Percentiles rank a stretch among this genome's conserved stretches.
phyloP scores from a whole-genome alignment of 2,329 filamentous ascomycete species.

The Zymoseptoria tritici region DNA sequence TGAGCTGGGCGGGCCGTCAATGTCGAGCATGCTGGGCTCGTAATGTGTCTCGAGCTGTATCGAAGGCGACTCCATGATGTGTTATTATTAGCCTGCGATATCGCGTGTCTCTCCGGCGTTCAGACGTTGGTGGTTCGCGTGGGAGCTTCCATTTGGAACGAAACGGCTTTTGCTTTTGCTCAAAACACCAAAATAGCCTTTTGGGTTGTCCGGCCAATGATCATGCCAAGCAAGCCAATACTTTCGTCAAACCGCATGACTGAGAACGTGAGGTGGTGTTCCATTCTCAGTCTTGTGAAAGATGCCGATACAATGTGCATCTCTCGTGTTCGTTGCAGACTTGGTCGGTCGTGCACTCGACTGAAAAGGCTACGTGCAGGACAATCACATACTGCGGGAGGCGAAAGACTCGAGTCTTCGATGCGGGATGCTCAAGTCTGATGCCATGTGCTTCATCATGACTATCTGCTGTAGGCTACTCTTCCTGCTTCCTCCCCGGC shows the following conservation, averaged over 20 bases:
- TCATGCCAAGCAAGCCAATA: not conserved
- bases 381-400: too few relatives aligned
- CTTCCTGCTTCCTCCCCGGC: too few relatives aligned
- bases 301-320: too few relatives aligned
- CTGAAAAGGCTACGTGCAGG: too few relatives aligned
- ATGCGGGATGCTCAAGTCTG: too few relatives aligned
- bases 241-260: not conserved
- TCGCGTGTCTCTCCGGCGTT: not conserved
- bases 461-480: too few relatives aligned
- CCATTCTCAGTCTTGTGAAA: too few relatives aligned
- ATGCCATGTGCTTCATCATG: too few relatives aligned
- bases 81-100: not conserved
- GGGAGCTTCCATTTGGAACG: not conserved
- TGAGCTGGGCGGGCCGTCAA: slow-evolving; percentile 38
- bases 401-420: too few relatives aligned
- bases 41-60: slow-evolving; percentile 4
- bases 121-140: not conserved
- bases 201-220: not conserved
- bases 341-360: too few relatives aligned
- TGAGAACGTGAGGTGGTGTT: too few relatives aligned
- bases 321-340: too few relatives aligned
- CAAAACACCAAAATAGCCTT: not conserved
- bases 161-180: not conserved
- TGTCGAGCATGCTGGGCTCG: slow-evolving; percentile 15
- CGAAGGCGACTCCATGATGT: slow-evolving; percentile 19